These are phyloP conservation scores for Camellia sinensis DNA, from an alignment of 148 eudicot species.

Conservation along the genomic window DNA sequence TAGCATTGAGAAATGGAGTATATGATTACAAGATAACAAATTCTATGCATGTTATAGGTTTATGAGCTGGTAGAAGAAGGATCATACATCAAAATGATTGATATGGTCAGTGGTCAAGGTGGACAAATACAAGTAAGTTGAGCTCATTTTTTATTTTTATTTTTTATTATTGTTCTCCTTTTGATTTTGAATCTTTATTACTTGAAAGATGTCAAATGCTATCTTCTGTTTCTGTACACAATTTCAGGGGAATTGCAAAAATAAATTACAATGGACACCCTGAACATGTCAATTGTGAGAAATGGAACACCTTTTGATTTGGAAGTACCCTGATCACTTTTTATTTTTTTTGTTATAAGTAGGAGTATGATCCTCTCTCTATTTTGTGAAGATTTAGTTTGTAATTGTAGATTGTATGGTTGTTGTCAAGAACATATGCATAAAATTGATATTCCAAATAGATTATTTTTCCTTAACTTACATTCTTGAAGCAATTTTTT, in stretches of 20 bases:
- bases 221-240: background rate
- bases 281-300: background rate
- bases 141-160: slow-evolving; percentile 11
- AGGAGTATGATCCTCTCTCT: background rate
- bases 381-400: background rate
- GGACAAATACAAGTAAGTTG: slow-evolving; percentile 91
- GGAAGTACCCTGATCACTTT: background rate
- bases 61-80: slow-evolving; percentile 99
- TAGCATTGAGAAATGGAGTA: background rate
- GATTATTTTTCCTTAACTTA: background rate
- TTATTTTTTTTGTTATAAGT: background rate
- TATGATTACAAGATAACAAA: background rate
- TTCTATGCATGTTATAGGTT: slow-evolving; percentile 41
- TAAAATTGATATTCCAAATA: background rate
- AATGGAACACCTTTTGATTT: background rate
- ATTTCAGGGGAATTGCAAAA: background rate
- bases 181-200: background rate
- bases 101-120: slow-evolving; percentile 91
- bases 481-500: background rate
- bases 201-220: background rate
- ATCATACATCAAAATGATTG: slow-evolving; percentile 96
- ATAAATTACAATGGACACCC: background rate
- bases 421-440: background rate
- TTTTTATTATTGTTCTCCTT: background rate
- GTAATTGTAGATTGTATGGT: background rate